A percentile compares a stretch with the other conserved stretches of the same genome.
These are phyloP conservation scores for Platanthera guangdongensis DNA, from an alignment of 106 monocot genomes.

Conservation along the genomic window DNA sequence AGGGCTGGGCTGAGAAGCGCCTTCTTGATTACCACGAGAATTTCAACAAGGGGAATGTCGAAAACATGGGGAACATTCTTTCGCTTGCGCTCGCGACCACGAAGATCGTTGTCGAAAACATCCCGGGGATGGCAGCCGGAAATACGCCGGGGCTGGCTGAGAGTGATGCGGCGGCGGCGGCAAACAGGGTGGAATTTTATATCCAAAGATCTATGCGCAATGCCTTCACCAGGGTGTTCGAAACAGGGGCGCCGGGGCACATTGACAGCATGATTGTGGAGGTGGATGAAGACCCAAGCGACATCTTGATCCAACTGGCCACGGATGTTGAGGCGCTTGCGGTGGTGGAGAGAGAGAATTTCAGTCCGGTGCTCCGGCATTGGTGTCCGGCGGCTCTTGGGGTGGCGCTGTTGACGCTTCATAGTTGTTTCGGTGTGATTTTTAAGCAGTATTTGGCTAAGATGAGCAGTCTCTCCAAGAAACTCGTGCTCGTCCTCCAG, in stretches of 20 bases:
- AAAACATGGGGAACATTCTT: constrained; percentile 34
- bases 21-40: constrained; percentile 50
- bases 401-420: constrained; percentile 60
- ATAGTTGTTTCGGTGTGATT: constrained; percentile 58
- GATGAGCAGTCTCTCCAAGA: constrained; percentile 39
- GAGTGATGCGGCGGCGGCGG: not conserved
- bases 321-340: constrained; percentile 64
- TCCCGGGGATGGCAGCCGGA: constrained; percentile 14
- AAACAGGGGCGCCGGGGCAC: constrained; percentile 30
- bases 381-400: constrained; percentile 59
- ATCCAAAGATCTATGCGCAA: constrained; percentile 43
- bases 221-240: constrained; percentile 60
- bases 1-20: constrained; percentile 49
- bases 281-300: constrained; percentile 44
- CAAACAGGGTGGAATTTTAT: constrained; percentile 31
- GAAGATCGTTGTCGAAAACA: constrained; percentile 34
- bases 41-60: constrained; percentile 24
- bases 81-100: constrained; percentile 30
- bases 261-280: constrained; percentile 47
- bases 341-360: constrained; percentile 47
- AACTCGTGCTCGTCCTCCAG: constrained; percentile 58
- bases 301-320: constrained; percentile 44
- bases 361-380: constrained; percentile 53
- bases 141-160: constrained; percentile 5
- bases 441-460: constrained; percentile 64